Evolutionary conservation across 1,284 basidiomycete species (phyloP), one percentile per base, ranked within the genome.

Genomic region (Salmacisia buchloeana): DNA sequence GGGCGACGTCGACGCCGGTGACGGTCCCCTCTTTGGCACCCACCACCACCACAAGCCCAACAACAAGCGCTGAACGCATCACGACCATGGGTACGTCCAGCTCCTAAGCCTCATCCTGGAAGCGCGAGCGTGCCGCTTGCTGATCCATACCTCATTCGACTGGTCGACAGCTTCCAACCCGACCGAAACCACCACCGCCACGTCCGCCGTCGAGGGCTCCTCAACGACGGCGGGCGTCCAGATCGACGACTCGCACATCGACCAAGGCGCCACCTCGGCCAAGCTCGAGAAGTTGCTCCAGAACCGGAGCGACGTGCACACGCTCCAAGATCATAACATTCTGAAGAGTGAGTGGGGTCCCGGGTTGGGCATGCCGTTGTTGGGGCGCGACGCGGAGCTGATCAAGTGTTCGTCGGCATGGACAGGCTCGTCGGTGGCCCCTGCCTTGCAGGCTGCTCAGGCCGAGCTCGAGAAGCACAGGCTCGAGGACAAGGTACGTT

Each of bases 261-360:
- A 74, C 49, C 78, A 76, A 49, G 58, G 78, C 62, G 78, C 78
- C 43, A 68, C 68, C 64, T 74, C 71, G 13, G 46, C 45, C 68
- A 74, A 45, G 25, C 83, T 89, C 62, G 88, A 89, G 80, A 85
- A 84, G 74, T 82, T 83, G 52, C 82, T 89, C 59, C 82, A 81
- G 45, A 81, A 84, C 31, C 83, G 88, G 38, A 84, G 86, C 9
- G 84, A 85, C 15, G 85, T 86, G 74, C 79, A 84, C 49, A 86
- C 89, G 63, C 83, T 91, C 45, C 83, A 89, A 65, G 86, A 87
- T 56, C 85, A 86, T 69, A 88, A 88, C 74, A 89, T 90, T 66
- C 83, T 90, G 66, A 90, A 90, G 81, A 86, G 88, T 86, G 65
- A 61, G 82, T 75, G 7, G 45, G 31, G 57, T 60, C n/a, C n/a